Percentiles rank a stretch among this genome's conserved stretches.
These are phyloP conservation scores for Saccharomycopsis fodiens DNA, from an alignment of 805 yeast species.

Conservation along the genomic window DNA sequence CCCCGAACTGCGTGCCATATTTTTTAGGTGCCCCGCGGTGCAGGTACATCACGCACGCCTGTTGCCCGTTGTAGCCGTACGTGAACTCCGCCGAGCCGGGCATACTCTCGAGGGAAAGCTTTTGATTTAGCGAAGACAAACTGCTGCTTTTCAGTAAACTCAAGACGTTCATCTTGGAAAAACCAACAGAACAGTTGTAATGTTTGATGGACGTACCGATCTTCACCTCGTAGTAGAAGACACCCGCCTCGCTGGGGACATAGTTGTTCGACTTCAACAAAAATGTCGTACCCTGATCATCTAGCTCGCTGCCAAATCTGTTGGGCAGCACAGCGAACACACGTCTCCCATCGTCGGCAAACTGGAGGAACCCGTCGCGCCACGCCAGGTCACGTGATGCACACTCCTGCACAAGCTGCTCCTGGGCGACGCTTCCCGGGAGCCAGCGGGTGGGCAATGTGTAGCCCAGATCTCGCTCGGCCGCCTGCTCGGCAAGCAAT, in stretches of 20 bases:
- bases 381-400: background rate
- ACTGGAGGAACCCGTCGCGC: slow-evolving; percentile 5
- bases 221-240: slow-evolving; percentile 18
- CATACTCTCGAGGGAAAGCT: slow-evolving; percentile 20
- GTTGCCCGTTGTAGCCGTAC: slow-evolving; percentile 48
- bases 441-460: slow-evolving; percentile 18
- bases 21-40: slow-evolving; percentile 32
- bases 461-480: background rate
- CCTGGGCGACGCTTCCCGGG: slow-evolving; percentile 5
- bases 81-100: slow-evolving; percentile 42
- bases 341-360: slow-evolving; percentile 7
- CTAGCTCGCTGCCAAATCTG: background rate
- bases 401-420: slow-evolving; percentile 1
- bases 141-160: background rate
- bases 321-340: slow-evolving; percentile 9
- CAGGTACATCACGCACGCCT: slow-evolving; percentile 35
- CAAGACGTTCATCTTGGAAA: slow-evolving; percentile 2
- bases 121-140: background rate
- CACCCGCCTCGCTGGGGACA: slow-evolving; percentile 12
- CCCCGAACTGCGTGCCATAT: slow-evolving; percentile 40
- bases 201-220: slow-evolving; percentile 13
- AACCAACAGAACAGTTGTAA: slow-evolving; percentile 18
- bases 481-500: background rate
- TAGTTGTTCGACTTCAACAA: slow-evolving; percentile 13
- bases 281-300: slow-evolving; percentile 1